Base-by-base conservation (phyloP, 2,329 filamentous ascomycete species). In the Fusarium sp. region DNA sequence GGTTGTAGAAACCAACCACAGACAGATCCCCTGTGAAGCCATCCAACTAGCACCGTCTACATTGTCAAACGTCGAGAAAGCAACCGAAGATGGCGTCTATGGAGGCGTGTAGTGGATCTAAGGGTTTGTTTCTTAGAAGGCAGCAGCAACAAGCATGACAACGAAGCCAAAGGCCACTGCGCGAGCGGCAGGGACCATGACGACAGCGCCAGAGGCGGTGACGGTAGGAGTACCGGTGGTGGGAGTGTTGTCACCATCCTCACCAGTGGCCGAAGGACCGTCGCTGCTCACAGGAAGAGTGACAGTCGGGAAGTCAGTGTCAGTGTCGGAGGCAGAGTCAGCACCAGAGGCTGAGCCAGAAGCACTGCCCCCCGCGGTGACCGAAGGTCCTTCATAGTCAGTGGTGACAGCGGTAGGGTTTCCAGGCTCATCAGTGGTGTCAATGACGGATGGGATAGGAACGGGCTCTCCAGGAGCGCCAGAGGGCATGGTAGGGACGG, bases 201-300 rank as follows among this genome's bases (percentile, higher is more conserved):
- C 67, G 33, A 76, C 80, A 27, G 78, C 81, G n/a, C 78, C 80
- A 12, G 80, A 81, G 29, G 80, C 74, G 31, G 79, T 77, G 44
- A 79, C 78, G 9, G 77, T 77, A 35, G 75, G 75, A 27, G 76
- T 78, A 29, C 77, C 70, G 22, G 79, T 75, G 24, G 79, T 75
- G 42, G 80, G 70, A 66, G 74, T 72, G 33, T 53, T 66, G 29
- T 61, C 75, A 9, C 53, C 71, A 11, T 70, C 68, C 12, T 62
- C 67, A 5, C 68, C 73, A 24, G 72, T 76, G 9, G 71, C 70
- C n/a, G 73, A 67, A 31, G 67, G 62, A n/a, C 49, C n/a, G 17
- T 20, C 49, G 6, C 27, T 53, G 49, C 49, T 53, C 17, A 31
- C 27, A 9, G 49, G 49, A 12, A 53, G 27, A n/a, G 49, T 53